Conservation (phyloP, 208 protist species). For the Acanthamoeba castellanii region DNA sequence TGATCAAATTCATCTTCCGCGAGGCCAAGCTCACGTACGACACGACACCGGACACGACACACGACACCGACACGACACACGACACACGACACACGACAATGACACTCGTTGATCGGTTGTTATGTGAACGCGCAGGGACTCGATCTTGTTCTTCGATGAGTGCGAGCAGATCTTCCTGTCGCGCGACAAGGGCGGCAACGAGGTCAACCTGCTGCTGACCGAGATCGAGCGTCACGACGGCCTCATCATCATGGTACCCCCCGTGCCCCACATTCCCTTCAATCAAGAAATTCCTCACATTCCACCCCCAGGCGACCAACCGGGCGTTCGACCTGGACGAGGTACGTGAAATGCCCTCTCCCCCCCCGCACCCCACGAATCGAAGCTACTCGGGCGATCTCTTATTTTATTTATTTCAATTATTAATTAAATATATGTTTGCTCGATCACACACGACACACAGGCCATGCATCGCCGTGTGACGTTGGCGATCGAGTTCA, state of each 20-base stretch:
- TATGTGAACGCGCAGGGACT: neutral
- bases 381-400: too few species aligned
- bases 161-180: constrained; percentile 82
- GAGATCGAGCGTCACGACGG: constrained; percentile 84
- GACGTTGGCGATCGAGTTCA: constrained; percentile 82
- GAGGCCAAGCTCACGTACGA: constrained; percentile 83
- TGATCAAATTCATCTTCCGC: constrained; percentile 83
- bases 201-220: constrained; percentile 82
- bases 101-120: too few species aligned
- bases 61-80: too few species aligned
- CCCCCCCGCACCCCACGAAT: too few species aligned
- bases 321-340: constrained; percentile 62
- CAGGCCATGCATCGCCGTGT: constrained; percentile 64
- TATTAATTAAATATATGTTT: too few species aligned
- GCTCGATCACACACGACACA: too few species aligned
- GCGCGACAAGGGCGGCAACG: constrained; percentile 21
- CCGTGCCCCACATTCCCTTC: too few species aligned
- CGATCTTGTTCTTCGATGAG: constrained; percentile 85
- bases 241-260: constrained; percentile 78
- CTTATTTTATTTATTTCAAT: too few species aligned
- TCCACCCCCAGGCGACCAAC: constrained; percentile 35
- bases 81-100: too few species aligned
- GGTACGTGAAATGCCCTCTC: too few species aligned
- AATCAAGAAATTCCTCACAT: too few species aligned
- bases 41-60: too few species aligned